phyloP scores from a whole-genome alignment of 129 eudicot species.

The Helianthus annuus region DNA sequence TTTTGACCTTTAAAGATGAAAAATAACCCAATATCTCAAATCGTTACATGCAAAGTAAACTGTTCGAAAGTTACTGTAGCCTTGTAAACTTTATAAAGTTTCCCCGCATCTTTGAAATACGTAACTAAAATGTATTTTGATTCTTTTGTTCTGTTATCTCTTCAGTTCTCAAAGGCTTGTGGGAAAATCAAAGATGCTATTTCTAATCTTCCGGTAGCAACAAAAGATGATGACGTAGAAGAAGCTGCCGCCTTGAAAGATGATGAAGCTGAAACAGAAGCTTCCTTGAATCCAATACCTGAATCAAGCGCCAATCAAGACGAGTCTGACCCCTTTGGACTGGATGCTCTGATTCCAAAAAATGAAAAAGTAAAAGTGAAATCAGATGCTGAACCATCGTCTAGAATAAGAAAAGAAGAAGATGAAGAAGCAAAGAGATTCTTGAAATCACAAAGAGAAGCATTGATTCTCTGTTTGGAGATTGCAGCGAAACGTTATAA shows the following conservation, averaged over 20 bases:
- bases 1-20: not conserved
- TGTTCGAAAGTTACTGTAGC: not conserved
- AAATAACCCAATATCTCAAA: not conserved
- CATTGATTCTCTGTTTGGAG: conserved; percentile 77
- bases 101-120: not conserved
- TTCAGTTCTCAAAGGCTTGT: conserved; percentile 87
- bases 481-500: conserved; percentile 91
- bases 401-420: conserved; percentile 46
- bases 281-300: conserved; percentile 28
- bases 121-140: not conserved
- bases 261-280: conserved; percentile 46
- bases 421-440: conserved; percentile 67
- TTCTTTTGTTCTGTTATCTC: not conserved
- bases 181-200: conserved; percentile 80
- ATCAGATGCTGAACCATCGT: conserved; percentile 37
- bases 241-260: conserved; percentile 80
- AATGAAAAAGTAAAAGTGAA: conserved; percentile 56
- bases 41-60: not conserved
- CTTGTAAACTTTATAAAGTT: not conserved
- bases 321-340: conserved; percentile 92
- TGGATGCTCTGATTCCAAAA: conserved; percentile 67
- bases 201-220: conserved; percentile 77
- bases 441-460: conserved; percentile 81
- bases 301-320: conserved; percentile 37
- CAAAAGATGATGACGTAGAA: conserved; percentile 77